Evolutionary conservation across 2,329 filamentous ascomycete species (phyloP).

Genomic region (Epichloe typhina): DNA sequence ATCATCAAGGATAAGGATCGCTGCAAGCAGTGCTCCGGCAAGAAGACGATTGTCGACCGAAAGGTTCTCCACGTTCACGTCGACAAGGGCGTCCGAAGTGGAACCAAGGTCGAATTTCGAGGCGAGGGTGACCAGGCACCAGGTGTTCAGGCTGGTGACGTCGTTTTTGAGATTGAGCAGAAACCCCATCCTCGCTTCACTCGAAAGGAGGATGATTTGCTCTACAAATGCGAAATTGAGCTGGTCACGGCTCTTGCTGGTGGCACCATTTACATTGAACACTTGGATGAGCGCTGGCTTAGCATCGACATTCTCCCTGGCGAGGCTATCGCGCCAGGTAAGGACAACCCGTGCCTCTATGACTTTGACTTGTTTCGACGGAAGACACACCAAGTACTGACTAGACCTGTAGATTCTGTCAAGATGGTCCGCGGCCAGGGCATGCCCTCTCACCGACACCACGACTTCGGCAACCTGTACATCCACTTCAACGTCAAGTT

Average conservation of each 20-base stretch:
- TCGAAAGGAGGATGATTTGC: constrained; percentile 88
- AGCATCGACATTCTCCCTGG: constrained; percentile 85
- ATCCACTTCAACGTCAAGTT: constrained; percentile 98
- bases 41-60: constrained; percentile 95
- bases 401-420: constrained; percentile 52
- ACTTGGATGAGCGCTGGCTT: constrained; percentile 94
- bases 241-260: constrained; percentile 89
- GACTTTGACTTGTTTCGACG: too few species aligned
- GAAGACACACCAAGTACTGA: background rate
- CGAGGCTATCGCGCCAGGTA: constrained; percentile 88
- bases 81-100: constrained; percentile 83
- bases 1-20: constrained; percentile 93
- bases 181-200: constrained; percentile 96
- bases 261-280: constrained; percentile 83
- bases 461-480: constrained; percentile 91
- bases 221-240: constrained; percentile 92
- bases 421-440: constrained; percentile 94
- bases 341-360: constrained; percentile 16
- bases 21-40: constrained; percentile 91
- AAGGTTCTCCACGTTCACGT: constrained; percentile 98
- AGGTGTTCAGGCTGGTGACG: constrained; percentile 84
- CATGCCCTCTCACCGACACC: constrained; percentile 92
- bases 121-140: constrained; percentile 95
- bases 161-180: constrained; percentile 97
- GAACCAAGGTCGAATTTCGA: constrained; percentile 93